phyloP scores from a whole-genome alignment of 176 grass and related monocot genomes.

The Bothriochloa decipiens region DNA sequence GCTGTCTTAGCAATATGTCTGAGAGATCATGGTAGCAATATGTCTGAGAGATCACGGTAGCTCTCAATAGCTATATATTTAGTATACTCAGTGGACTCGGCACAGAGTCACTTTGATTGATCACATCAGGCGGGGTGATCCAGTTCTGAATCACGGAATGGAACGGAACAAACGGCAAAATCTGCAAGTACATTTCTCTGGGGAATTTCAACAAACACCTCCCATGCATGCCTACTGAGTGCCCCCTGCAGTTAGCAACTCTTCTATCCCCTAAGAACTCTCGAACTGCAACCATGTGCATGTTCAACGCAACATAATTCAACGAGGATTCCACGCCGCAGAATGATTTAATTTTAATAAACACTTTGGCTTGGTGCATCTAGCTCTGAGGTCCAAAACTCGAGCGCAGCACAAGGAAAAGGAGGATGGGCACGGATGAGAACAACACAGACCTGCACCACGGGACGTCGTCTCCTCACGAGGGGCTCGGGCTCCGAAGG shows the following conservation, averaged over 20 bases:
- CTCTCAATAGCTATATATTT: too few species aligned
- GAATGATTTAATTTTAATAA: not conserved
- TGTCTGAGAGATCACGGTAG: not conserved
- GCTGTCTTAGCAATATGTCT: not conserved
- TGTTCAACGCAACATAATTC: not conserved
- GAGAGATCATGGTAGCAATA: not conserved
- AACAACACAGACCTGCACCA: too few species aligned
- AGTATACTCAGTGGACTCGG: not conserved
- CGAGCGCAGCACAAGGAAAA: too few species aligned
- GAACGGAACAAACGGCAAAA: not conserved
- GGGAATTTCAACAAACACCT: slow-evolving; percentile 3
- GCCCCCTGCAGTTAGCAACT: not conserved
- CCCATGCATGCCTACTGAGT: not conserved
- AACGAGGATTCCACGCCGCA: not conserved
- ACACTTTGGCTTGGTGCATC: not conserved
- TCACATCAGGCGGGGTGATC: not conserved
- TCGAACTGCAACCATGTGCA: not conserved
- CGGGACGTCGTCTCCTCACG: too few species aligned
- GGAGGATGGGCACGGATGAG: too few species aligned
- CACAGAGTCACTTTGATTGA: not conserved
- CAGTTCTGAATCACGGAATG: not conserved
- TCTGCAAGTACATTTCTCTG: not conserved
- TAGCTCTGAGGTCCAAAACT: not conserved
- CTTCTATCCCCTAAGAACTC: not conserved
- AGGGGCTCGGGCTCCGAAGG: too few species aligned